A percentile compares a stretch with the other conserved stretches of the same genome.
These are phyloP conservation scores for Fraxinus excelsior DNA, from an alignment of 257 asterid genomes.

Conservation along the genomic window DNA sequence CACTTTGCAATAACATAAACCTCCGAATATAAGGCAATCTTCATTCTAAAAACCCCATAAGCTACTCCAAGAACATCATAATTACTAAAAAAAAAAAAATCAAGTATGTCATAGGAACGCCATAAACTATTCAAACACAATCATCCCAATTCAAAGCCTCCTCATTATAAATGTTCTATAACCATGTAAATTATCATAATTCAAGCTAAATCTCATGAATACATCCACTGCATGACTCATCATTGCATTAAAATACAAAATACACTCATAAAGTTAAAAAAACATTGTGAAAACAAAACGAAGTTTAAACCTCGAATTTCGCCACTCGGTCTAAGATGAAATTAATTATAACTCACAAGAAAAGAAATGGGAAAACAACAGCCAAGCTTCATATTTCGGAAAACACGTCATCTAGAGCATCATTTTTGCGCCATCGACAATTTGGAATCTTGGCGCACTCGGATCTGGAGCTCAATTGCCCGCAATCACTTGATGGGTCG, in stretches of 20 bases:
- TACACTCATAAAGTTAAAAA: not conserved
- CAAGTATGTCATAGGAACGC: not conserved
- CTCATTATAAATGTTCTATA: not conserved
- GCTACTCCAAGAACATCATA: not conserved
- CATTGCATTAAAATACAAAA: not conserved
- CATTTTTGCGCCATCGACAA: too few relatives aligned
- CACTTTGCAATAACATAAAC: not conserved
- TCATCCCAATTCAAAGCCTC: not conserved
- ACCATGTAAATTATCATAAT: not conserved
- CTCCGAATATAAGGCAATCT: not conserved
- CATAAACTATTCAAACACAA: not conserved
- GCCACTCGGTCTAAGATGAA: too few relatives aligned
- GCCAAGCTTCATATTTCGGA: too few relatives aligned
- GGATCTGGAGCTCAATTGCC: not conserved
- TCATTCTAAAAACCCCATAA: not conserved
- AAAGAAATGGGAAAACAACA: slow-evolving; percentile 42
- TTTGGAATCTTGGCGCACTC: too few relatives aligned
- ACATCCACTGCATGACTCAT: not conserved
- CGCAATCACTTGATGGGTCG: not conserved
- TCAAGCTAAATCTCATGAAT: not conserved
- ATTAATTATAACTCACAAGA: slow-evolving; percentile 18
- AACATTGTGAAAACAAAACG: not conserved
- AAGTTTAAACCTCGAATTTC: not conserved
- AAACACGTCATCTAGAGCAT: too few relatives aligned
- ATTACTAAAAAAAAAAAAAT: not conserved